Base-by-base conservation (phyloP, 345 rosid species). In the Gossypioides kirkii region DNA sequence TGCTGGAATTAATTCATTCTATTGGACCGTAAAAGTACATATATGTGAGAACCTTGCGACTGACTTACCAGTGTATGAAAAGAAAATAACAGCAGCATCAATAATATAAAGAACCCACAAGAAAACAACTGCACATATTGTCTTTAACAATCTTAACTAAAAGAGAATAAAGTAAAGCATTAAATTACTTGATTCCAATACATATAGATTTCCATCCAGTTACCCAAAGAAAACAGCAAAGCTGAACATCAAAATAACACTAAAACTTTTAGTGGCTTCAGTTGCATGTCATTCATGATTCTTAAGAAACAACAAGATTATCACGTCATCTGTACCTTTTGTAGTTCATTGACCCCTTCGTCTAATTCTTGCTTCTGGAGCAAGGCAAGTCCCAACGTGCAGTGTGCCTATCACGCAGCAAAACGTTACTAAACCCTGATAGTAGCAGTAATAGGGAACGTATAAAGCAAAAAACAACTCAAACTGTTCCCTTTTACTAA, bases 361-460 rank as follows among this genome's bases (percentile, higher is more conserved):
- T 84, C 25, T 76, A 82, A 85, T 63, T 87, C 82, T 50, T 74
- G 52, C 75, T 46, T 87, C 80, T 87, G 80, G 45, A 92, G 82
- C 78, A 90, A 85, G 17, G 97, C 88, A 69, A 85, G 94, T 75
- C 98, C 98, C 73, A 92, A 75, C 94, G 89, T 87, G 82, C 92
- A 90, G 77, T 89, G 92, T 53, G 85, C 97, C 98, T 94, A 81
- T 70, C 72, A 83, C 36, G 77, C 22, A 45, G 62, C 14, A 77
- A 65, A 77, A 70, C 8, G 41, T 26, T 17, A 56, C 22, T 73
- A 61, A 52, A 74, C 13, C 26, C 38, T 2, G 71, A 62, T 36
- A 70, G 13, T 67, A 6, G n/a, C 18, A 78, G 45, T 63, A 62
- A 32, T 72, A 55, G 42, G n/a, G 58, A 22, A 36, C 20, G 52